Evolutionary conservation across 2,329 filamentous ascomycete species (phyloP), one percentile per base, ranked within the genome.

Genomic region (Trichoderma afroharzianum): DNA sequence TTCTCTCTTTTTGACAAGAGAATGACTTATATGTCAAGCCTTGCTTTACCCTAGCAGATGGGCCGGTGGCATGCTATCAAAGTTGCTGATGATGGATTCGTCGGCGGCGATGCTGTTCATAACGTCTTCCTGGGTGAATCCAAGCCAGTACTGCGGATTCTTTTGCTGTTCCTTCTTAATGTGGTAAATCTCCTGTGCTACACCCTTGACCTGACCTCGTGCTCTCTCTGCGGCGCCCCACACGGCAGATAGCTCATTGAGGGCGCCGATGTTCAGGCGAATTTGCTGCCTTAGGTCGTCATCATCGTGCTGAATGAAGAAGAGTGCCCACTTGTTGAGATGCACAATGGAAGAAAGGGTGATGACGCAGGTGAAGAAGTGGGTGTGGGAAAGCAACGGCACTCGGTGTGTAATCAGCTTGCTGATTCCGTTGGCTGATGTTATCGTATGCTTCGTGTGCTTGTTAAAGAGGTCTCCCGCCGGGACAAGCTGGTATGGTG

Each of bases 341-440:
- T 96, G 93, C 4, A 95, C 92, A 75, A 95, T 92, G 7, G 93
- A 93, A 21, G 91, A 92, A 68, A 95, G 84, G 1, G 93, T 93
- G 63, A 96, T 84, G 50, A 92, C 91, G 78, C 93, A 96, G 39
- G 91, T 93, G 82, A 96, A 94, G 81, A 95, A 95, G 71, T 94
- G 93, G 0, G 90, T 94, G 81, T 97, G 93, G 36, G 88, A 89
- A 5, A 91, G 85, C 2, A 95, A 83, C 0, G 90, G 87, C 5
- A 91, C 89, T 0, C 93, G 92, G 59, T 97, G 88, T 1, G 92
- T 91, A 63, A 94, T 89, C 75, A 95, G 86, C 74, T 89, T 88
- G 72, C 91, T 92, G 73, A 97, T 91, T 68, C 92, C 91, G 75
- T 91, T 91, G 0, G 95, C 94, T 0, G 93, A 92, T 33, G 90